Base-by-base conservation (phyloP, 2,329 filamentous ascomycete species). In the Arachnomyces sp. region DNA sequence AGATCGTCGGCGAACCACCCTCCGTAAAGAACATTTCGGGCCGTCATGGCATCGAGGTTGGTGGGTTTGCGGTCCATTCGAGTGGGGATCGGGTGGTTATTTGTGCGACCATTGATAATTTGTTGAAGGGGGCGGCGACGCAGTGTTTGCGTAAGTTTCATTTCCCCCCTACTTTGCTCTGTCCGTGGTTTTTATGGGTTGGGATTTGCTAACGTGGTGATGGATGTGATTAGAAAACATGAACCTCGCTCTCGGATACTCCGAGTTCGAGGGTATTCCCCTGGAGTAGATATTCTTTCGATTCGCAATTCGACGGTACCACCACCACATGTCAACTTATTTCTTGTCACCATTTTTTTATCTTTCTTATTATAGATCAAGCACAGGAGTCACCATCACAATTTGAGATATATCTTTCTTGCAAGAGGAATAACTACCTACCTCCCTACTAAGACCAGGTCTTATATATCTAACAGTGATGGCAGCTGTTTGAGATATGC, bases 61-160 rank as follows among this genome's bases (percentile, higher is more conserved):
- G 92, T 44, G 89, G 85, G 0, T 96, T 96, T 56, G 88, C 86
- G n/a, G 87, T 95, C 30, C 83, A 95, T 67, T 86, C 77, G 51
- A 80, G 77, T 15, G 90, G 90, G 43, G 92, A 88, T 76, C 76
- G 92, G 38, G 89, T 93, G 0, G 90, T 96, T n/a, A 77, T 96
- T 47, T 93, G 89, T 58, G 85, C 83, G 13, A 94, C 85, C 2
- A 94, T 95, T 55, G 89, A 95, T 65, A 94, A 95, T 65, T 68
- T 95, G 51, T 73, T 92, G 53, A 95, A 95, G 77, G 89, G 89
- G 44, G 89, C 89, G 39, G 85, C 85, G 5, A 94, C 89, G 8
- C 89, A 94, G 63, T 94, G 88, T 68, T 67, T 94, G 61, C 89
- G 82, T 87, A 74, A 74, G 82, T 81, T 37, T 41, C 43, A 25